These are phyloP conservation scores for Candida corydali DNA, from an alignment of 805 yeast genomes.

Conservation along the genomic window DNA sequence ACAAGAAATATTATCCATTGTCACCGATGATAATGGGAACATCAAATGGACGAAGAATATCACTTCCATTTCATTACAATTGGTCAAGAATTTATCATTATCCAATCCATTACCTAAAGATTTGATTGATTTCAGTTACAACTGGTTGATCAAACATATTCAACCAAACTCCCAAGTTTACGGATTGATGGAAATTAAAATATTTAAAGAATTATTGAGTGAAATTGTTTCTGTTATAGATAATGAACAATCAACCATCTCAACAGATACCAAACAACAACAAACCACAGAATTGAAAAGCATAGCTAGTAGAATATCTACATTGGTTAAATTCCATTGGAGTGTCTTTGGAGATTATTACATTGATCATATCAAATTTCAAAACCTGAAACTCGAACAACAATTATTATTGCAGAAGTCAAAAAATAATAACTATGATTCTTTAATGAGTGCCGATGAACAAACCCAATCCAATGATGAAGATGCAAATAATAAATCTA, in stretches of 20 bases:
- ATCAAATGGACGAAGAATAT: conserved; percentile 88
- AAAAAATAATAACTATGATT: no score
- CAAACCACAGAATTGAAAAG: conserved; percentile 45
- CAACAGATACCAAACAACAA: conserved; percentile 2
- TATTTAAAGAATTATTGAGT: conserved; percentile 46
- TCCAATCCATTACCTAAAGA: conserved; percentile 26
- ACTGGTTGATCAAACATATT: conserved; percentile 81
- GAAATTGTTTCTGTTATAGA: conserved; percentile 12
- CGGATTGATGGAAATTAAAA: conserved; percentile 66
- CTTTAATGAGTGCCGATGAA: no score
- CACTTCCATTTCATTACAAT: conserved; percentile 64
- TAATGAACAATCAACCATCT: not conserved
- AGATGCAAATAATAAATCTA: not conserved
- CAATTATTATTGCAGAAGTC: no score
- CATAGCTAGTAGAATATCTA: conserved; percentile 56
- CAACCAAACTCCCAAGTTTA: conserved; percentile 80
- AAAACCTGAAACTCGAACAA: conserved; percentile 5
- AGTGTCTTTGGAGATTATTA: conserved; percentile 76
- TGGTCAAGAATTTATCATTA: conserved; percentile 40
- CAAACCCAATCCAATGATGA: not conserved
- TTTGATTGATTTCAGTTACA: conserved; percentile 57
- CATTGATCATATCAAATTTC: conserved; percentile 26
- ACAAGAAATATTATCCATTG: conserved; percentile 70
- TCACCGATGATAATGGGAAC: conserved; percentile 81
- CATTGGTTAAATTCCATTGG: conserved; percentile 76